phyloP scores from a whole-genome alignment of 2,329 filamentous ascomycete species.

The Pyrenochaeta sp. region DNA sequence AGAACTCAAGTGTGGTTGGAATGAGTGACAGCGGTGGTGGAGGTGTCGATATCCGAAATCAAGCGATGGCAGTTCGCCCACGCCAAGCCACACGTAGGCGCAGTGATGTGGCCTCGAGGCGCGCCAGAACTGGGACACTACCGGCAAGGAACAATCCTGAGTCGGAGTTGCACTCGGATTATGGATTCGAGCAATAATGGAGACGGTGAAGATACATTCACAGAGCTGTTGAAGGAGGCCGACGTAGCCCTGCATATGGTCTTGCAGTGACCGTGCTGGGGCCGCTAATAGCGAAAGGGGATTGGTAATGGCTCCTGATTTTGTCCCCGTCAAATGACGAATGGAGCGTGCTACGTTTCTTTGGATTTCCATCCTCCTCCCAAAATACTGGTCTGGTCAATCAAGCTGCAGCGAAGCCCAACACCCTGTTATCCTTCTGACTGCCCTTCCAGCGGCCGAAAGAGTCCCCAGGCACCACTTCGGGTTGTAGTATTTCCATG shows the following conservation, averaged over 20 bases:
- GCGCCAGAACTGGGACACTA: constrained; percentile 32
- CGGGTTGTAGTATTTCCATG: neutral
- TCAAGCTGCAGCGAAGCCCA: neutral
- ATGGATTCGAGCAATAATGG: constrained; percentile 4
- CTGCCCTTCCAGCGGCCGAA: neutral
- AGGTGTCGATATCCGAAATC: constrained; percentile 35
- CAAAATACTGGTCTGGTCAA: neutral
- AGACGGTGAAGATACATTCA: constrained; percentile 13
- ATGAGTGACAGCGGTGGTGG: constrained; percentile 24
- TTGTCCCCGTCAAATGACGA: constrained; percentile 18
- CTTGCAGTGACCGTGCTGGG: constrained; percentile 39
- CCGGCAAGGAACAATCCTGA: constrained; percentile 15
- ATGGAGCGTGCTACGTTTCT: constrained; percentile 4
- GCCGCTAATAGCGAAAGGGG: constrained; percentile 44
- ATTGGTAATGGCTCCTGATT: constrained; percentile 42
- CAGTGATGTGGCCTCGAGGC: constrained; percentile 44
- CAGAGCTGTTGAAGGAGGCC: constrained; percentile 31
- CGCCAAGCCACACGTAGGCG: constrained; percentile 49
- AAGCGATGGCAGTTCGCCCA: constrained; percentile 43
- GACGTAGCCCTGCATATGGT: constrained; percentile 42
- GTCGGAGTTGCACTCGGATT: neutral
- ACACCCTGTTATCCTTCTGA: neutral
- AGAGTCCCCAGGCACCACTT: neutral
- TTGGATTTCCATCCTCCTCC: neutral
- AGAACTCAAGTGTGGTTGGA: constrained; percentile 12